Conservation (phyloP, 345 rosid species). For the Heritiera fomes region DNA sequence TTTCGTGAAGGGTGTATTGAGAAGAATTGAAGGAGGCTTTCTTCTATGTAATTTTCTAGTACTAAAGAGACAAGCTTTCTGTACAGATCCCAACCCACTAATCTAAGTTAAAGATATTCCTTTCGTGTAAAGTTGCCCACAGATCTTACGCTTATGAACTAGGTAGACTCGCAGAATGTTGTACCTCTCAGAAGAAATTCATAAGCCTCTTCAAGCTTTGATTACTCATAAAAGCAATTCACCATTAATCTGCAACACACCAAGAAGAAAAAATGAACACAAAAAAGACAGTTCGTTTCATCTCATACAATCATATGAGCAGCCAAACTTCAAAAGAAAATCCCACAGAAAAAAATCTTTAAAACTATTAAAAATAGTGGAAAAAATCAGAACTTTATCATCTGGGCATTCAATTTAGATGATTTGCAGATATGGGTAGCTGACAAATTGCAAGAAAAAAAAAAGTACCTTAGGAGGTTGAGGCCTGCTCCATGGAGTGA, state of each 20-base stretch:
- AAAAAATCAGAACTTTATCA: slow-evolving; percentile 14
- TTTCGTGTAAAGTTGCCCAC: background rate
- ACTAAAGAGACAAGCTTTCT: background rate
- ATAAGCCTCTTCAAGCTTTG: slow-evolving; percentile 9
- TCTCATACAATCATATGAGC: background rate
- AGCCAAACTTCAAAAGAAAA: slow-evolving; percentile 1
- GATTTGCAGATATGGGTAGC: slow-evolving; percentile 27
- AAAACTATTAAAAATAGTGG: background rate
- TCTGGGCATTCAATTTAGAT: slow-evolving; percentile 27
- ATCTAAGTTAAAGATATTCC: background rate
- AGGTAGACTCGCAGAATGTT: background rate
- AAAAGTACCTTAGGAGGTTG: slow-evolving; percentile 23
- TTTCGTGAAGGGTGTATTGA: slow-evolving; percentile 1
- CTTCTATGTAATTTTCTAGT: background rate
- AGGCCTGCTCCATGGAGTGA: slow-evolving; percentile 1
- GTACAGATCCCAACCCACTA: slow-evolving; percentile 7
- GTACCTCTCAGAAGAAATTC: background rate
- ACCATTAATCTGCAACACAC: slow-evolving; percentile 24
- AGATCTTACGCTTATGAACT: background rate
- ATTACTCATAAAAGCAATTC: background rate
- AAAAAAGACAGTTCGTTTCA: slow-evolving; percentile 5
- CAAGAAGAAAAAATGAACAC: slow-evolving; percentile 12
- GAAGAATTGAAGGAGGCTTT: background rate
- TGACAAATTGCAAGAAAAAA: slow-evolving; percentile 10
- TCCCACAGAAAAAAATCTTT: background rate